Evolutionary conservation across 805 yeast species (phyloP).

Genomic region (Suhomyces emberorum): DNA sequence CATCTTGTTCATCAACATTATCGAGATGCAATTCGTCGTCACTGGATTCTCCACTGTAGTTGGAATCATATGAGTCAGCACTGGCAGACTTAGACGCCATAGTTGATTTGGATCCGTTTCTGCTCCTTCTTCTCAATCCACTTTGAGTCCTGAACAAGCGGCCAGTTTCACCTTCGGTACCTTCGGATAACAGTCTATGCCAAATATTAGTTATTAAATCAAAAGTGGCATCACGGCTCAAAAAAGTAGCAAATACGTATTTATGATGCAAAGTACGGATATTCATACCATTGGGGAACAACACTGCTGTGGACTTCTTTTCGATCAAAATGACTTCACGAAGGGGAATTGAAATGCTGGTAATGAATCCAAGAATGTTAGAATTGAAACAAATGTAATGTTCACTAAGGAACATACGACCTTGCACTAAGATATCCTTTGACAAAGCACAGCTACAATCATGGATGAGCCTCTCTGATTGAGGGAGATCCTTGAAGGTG

Average conservation of each 20-base stretch:
- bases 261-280: slow-evolving; percentile 61
- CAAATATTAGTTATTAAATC: slow-evolving; percentile 68
- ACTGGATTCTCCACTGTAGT: slow-evolving; percentile 5
- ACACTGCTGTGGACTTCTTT: slow-evolving; percentile 79
- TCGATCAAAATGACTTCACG: slow-evolving; percentile 72
- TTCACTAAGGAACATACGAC: slow-evolving; percentile 79
- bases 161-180: slow-evolving; percentile 11
- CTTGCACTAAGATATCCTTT: slow-evolving; percentile 83
- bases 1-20: slow-evolving; percentile 30
- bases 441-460: slow-evolving; percentile 90
- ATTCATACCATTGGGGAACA: slow-evolving; percentile 86
- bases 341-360: slow-evolving; percentile 68
- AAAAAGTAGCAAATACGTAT: slow-evolving; percentile 83
- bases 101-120: slow-evolving; percentile 9
- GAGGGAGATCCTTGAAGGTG: slow-evolving; percentile 64
- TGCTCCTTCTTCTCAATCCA: slow-evolving; percentile 3
- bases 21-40: slow-evolving; percentile 14
- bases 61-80: slow-evolving; percentile 16
- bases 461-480: slow-evolving; percentile 70
- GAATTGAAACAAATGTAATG: slow-evolving; percentile 82
- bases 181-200: slow-evolving; percentile 44
- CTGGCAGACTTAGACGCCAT: slow-evolving; percentile 5
- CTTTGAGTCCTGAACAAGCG: slow-evolving; percentile 2
- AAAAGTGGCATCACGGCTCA: slow-evolving; percentile 74
- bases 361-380: slow-evolving; percentile 85